phyloP scores from a whole-genome alignment of 805 yeast genomes.

The Barnettozyma vustinii region DNA sequence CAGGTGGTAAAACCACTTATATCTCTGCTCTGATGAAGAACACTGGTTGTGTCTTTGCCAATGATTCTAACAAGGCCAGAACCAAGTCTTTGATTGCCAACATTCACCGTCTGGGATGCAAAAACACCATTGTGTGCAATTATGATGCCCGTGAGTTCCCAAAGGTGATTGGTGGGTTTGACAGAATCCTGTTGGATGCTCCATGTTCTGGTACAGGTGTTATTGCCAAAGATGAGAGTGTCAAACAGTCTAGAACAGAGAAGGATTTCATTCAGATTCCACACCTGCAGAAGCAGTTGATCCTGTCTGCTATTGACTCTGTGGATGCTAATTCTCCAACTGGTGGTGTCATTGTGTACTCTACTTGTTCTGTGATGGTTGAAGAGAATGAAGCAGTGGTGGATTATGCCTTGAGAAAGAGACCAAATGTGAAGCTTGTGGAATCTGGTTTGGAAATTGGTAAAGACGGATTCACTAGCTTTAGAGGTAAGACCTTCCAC shows the following conservation, averaged over 20 bases:
- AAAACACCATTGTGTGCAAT: slow-evolving; percentile 92
- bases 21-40: slow-evolving; percentile 95
- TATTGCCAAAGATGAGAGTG: slow-evolving; percentile 93
- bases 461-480: slow-evolving; percentile 90
- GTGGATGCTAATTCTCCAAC: slow-evolving; percentile 89
- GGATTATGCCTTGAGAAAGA: slow-evolving; percentile 92
- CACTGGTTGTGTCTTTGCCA: slow-evolving; percentile 96
- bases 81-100: slow-evolving; percentile 95
- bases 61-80: slow-evolving; percentile 94
- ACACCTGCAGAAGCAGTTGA: slow-evolving; percentile 89
- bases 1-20: slow-evolving; percentile 98
- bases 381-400: slow-evolving; percentile 98
- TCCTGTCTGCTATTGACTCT: slow-evolving; percentile 93
- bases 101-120: slow-evolving; percentile 94
- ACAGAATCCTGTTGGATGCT: slow-evolving; percentile 90
- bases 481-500: slow-evolving; percentile 87
- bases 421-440: slow-evolving; percentile 93
- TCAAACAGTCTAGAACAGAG: slow-evolving; percentile 88
- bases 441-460: slow-evolving; percentile 92
- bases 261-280: slow-evolving; percentile 96
- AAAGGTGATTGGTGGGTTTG: slow-evolving; percentile 96
- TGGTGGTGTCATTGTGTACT: slow-evolving; percentile 92
- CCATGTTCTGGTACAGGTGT: slow-evolving; percentile 99
- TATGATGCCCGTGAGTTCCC: slow-evolving; percentile 99
- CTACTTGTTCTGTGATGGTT: slow-evolving; percentile 97